phyloP scores from a whole-genome alignment of 2,329 filamentous ascomycete genomes.

The Monilinia vaccinii-corymbosi region DNA sequence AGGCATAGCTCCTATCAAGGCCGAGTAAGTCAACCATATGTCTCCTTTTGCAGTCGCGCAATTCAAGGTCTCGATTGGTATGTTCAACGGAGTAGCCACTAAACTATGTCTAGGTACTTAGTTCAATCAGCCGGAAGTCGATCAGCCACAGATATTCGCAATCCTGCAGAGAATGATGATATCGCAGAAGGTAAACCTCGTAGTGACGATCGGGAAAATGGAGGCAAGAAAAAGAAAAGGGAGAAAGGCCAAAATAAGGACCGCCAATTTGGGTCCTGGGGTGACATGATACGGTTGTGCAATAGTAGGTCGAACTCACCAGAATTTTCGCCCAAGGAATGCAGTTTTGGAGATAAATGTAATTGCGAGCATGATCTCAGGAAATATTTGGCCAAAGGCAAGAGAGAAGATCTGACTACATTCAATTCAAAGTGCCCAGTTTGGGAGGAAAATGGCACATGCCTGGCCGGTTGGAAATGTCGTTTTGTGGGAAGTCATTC shows the following conservation, averaged over 20 bases:
- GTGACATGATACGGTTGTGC: constrained; percentile 71
- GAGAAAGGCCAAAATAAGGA: constrained; percentile 72
- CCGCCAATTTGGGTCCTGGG: constrained; percentile 70
- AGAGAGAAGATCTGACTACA: constrained; percentile 68
- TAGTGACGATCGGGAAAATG: constrained; percentile 31
- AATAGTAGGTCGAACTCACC: constrained; percentile 59
- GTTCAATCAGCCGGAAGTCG: constrained; percentile 17
- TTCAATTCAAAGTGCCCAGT: constrained; percentile 75
- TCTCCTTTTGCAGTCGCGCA: neutral
- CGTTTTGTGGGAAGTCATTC: constrained; percentile 85
- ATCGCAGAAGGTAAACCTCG: constrained; percentile 43
- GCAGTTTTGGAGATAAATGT: constrained; percentile 72
- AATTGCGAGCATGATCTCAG: constrained; percentile 76
- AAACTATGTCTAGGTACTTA: constrained; percentile 22
- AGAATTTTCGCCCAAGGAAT: constrained; percentile 71
- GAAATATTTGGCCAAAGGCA: constrained; percentile 74
- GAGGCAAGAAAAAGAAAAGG: constrained; percentile 46
- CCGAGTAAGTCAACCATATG: constrained; percentile 22
- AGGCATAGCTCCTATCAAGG: constrained; percentile 28
- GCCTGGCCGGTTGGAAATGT: constrained; percentile 86
- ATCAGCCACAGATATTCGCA: constrained; percentile 30
- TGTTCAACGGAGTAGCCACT: neutral
- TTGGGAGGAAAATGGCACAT: constrained; percentile 66
- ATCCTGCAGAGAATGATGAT: constrained; percentile 33
- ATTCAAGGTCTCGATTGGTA: neutral